Percentiles rank a stretch among this genome's conserved stretches.
These are phyloP conservation scores for Hansfordia pulvinata DNA, from an alignment of 2,329 filamentous ascomycete genomes.

Conservation along the genomic window DNA sequence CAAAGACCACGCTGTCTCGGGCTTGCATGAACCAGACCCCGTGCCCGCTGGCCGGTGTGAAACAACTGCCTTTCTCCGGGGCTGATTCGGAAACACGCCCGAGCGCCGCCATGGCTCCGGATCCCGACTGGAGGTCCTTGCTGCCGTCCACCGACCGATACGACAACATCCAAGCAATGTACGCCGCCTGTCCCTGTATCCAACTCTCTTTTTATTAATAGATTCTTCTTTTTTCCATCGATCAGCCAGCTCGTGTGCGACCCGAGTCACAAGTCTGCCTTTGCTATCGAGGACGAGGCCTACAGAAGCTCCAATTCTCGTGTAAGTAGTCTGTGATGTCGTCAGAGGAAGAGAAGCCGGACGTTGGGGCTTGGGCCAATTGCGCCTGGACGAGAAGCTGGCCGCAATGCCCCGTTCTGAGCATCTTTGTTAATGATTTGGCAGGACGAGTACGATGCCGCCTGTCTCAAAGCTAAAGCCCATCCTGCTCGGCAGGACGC, in stretches of 20 bases:
- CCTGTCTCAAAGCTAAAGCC: constrained; percentile 19
- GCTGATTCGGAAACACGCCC: no score
- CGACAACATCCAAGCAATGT: constrained; percentile 49
- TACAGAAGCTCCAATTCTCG: constrained; percentile 42
- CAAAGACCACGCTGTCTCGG: no score
- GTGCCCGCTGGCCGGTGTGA: no score
- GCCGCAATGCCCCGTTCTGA: background rate
- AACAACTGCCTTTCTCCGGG: no score
- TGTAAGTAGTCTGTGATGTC: constrained; percentile 28
- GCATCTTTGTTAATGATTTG: background rate
- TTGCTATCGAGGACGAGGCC: constrained; percentile 50
- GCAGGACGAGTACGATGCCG: constrained; percentile 45
- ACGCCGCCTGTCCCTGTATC: constrained; percentile 17
- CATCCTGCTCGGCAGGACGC: constrained; percentile 9
- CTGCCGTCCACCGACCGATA: constrained; percentile 48
- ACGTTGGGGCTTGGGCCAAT: no score
- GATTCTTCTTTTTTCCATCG: constrained; percentile 1
- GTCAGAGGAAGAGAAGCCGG: no score
- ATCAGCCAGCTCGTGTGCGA: constrained; percentile 8
- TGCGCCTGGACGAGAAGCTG: no score
- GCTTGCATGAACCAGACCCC: no score
- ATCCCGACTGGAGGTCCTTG: constrained; percentile 31
- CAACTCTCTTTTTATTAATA: background rate
- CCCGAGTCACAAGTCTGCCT: constrained; percentile 31
- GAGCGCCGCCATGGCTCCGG: constrained; percentile 21